Evolutionary conservation across 768 basidiomycete genomes (phyloP).

Genomic region (Sarcomyxa edulis): DNA sequence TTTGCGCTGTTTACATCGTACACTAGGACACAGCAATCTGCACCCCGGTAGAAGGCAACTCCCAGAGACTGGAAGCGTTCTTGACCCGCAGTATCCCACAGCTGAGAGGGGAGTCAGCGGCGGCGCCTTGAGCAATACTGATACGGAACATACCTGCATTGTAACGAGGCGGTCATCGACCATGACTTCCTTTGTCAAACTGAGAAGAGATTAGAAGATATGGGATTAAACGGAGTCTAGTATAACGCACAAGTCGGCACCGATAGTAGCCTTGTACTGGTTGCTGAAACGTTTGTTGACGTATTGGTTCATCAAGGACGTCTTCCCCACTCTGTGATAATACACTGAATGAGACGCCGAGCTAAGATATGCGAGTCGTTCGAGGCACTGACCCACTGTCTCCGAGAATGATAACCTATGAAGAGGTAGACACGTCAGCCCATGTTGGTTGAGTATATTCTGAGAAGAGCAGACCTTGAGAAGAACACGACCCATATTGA

Average conservation of each 20-base stretch:
- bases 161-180: constrained; percentile 97
- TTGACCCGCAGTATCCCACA: constrained; percentile 99
- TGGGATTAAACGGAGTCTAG: constrained; percentile 8
- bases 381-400: constrained; percentile 78
- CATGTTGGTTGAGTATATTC: constrained; percentile 1
- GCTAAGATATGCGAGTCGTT: constrained; percentile 2
- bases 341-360: constrained; percentile 4
- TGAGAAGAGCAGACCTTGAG: constrained; percentile 55
- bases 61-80: constrained; percentile 99
- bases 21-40: constrained; percentile 98
- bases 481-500: constrained; percentile 75
- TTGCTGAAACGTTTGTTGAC: constrained; percentile 99
- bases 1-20: constrained; percentile 99
- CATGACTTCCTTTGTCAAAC: constrained; percentile 97
- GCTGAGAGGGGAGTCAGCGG: constrained; percentile 34
- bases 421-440: constrained; percentile 9
- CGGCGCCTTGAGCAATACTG: not conserved
- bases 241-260: constrained; percentile 83
- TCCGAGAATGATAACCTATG: constrained; percentile 95
- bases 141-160: constrained; percentile 71
- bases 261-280: constrained; percentile 99
- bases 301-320: constrained; percentile 99
- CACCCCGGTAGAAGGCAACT: constrained; percentile 98
- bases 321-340: constrained; percentile 85
- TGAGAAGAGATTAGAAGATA: constrained; percentile 26